These are phyloP conservation scores for Blastobotrys proliferans DNA, from an alignment of 1,139 yeast genomes.

Conservation along the genomic window DNA sequence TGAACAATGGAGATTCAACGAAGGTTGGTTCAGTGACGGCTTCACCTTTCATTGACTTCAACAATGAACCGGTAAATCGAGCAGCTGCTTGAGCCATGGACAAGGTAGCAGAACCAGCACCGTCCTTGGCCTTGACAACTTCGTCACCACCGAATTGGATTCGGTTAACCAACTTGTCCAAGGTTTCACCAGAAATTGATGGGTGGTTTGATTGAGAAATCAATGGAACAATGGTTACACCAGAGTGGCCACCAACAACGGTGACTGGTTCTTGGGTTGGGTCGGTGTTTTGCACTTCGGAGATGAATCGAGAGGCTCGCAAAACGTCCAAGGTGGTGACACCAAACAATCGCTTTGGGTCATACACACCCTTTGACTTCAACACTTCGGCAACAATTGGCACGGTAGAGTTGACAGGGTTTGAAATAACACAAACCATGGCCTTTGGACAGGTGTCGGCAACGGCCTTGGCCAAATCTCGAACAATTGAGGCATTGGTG, in stretches of 20 bases:
- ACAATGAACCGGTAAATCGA: conserved; percentile 53
- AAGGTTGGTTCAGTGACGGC: conserved; percentile 56
- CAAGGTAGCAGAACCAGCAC: conserved; percentile 90
- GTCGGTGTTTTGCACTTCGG: conserved; percentile 44
- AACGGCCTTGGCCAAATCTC: conserved; percentile 75
- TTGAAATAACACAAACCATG: conserved; percentile 73
- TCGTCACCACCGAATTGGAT: conserved; percentile 98
- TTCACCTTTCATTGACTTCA: conserved; percentile 47
- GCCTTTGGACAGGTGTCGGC: conserved; percentile 74
- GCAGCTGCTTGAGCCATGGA: conserved; percentile 98
- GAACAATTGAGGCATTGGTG: conserved; percentile 87
- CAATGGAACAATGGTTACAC: conserved; percentile 89
- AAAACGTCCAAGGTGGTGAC: conserved; percentile 89
- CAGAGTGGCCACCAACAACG: conserved; percentile 96
- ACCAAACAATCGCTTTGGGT: conserved; percentile 82
- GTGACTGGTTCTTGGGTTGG: conserved; percentile 64
- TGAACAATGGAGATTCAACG: conserved; percentile 73
- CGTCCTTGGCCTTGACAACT: conserved; percentile 92
- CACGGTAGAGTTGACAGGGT: conserved; percentile 95
- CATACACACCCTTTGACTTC: conserved; percentile 67
- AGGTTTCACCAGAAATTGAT: conserved; percentile 46
- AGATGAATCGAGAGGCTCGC: conserved; percentile 80
- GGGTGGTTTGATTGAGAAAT: conserved; percentile 57
- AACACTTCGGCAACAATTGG: conserved; percentile 88
- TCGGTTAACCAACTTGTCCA: conserved; percentile 73